These are phyloP conservation scores for Centaurea solstitialis DNA, from an alignment of 129 eudicot genomes.

Conservation along the genomic window DNA sequence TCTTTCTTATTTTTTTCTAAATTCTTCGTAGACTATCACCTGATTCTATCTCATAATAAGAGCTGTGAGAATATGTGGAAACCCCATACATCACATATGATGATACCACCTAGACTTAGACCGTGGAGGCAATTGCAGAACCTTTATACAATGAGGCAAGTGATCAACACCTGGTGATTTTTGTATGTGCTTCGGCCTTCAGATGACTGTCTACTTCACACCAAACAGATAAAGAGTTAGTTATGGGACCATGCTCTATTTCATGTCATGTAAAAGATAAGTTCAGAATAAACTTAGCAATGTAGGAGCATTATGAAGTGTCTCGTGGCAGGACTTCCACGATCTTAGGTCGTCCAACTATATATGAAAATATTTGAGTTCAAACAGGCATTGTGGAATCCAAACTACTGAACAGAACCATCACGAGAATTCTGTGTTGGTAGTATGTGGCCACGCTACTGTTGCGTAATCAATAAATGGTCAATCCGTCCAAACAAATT, in stretches of 20 bases:
- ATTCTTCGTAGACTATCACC: background rate
- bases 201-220: slow-evolving; percentile 36
- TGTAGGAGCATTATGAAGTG: too few species aligned
- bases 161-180: slow-evolving; percentile 12
- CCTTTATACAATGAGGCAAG: slow-evolving; percentile 18
- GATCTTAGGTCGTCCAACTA: too few species aligned
- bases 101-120: slow-evolving; percentile 46
- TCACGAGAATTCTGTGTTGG: too few species aligned
- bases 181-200: slow-evolving; percentile 16
- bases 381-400: too few species aligned
- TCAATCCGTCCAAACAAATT: too few species aligned
- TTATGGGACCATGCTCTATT: background rate
- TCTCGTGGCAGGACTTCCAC: too few species aligned
- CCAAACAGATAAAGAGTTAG: slow-evolving; percentile 12
- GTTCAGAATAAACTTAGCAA: slow-evolving; percentile 36
- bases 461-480: too few species aligned
- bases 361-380: too few species aligned
- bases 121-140: slow-evolving; percentile 20
- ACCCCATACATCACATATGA: too few species aligned
- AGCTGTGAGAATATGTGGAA: background rate
- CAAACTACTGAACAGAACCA: too few species aligned
- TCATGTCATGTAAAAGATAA: slow-evolving; percentile 5
- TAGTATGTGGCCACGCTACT: too few species aligned
- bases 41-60: background rate
- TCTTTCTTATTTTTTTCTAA: background rate